Conservation (phyloP, 257 asterid species). For the Fraxinus quadrangulata region DNA sequence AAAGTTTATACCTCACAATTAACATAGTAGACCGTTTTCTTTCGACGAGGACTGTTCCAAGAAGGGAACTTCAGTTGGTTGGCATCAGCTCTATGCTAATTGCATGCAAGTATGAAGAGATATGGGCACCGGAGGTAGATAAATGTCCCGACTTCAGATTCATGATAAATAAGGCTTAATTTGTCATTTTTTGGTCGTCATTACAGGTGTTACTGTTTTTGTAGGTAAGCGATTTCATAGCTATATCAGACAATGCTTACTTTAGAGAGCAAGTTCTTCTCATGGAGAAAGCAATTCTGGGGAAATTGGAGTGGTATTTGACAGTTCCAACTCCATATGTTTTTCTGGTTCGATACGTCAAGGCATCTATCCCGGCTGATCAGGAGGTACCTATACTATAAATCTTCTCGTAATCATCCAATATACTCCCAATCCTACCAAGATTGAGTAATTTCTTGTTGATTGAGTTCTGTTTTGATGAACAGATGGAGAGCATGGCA, state of each 20-base stretch:
- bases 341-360: slow-evolving; percentile 23
- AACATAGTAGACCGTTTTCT: slow-evolving; percentile 10
- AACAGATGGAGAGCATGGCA: not conserved
- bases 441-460: too few relatives aligned
- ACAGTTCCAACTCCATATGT: slow-evolving; percentile 31
- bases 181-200: too few relatives aligned
- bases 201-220: too few relatives aligned
- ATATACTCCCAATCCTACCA: too few relatives aligned
- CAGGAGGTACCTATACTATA: not conserved
- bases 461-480: too few relatives aligned
- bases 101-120: slow-evolving; percentile 16
- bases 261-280: slow-evolving; percentile 19
- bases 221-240: slow-evolving; percentile 2
- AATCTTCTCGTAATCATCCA: too few relatives aligned
- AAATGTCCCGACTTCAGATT: too few relatives aligned
- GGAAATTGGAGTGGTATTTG: slow-evolving; percentile 25
- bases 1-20: slow-evolving; percentile 11
- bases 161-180: too few relatives aligned
- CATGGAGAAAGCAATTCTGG: slow-evolving; percentile 28
- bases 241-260: slow-evolving; percentile 19
- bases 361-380: slow-evolving; percentile 15
- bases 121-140: slow-evolving; percentile 14
- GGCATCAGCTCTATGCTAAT: slow-evolving; percentile 21
- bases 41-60: not conserved
- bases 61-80: slow-evolving; percentile 21